These are phyloP conservation scores for Diaporthe sp. DNA, from an alignment of 2,329 filamentous ascomycete genomes.

Conservation along the genomic window DNA sequence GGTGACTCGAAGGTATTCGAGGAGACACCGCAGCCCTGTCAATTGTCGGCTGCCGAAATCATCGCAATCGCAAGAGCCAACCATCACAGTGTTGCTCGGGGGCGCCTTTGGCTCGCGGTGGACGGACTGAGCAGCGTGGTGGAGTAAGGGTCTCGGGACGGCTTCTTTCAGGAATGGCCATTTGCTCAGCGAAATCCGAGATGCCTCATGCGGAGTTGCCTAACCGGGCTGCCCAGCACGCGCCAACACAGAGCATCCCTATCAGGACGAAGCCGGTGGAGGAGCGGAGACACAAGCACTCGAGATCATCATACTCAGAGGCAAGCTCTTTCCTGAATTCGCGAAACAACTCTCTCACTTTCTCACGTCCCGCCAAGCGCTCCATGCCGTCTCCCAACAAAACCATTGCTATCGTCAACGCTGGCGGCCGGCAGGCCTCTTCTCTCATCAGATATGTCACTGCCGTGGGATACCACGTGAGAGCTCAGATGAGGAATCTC, in stretches of 20 bases:
- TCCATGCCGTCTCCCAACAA: slow-evolving; percentile 74
- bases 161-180: slow-evolving; percentile 39
- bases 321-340: slow-evolving; percentile 66
- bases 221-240: slow-evolving; percentile 49
- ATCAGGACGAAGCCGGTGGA: slow-evolving; percentile 41
- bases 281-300: slow-evolving; percentile 68
- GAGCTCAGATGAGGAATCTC: slow-evolving; percentile 89
- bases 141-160: slow-evolving; percentile 12
- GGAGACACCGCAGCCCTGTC: neutral
- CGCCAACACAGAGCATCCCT: slow-evolving; percentile 37
- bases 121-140: neutral
- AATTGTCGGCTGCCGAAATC: neutral
- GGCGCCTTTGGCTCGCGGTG: slow-evolving; percentile 21
- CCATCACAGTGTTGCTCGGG: neutral
- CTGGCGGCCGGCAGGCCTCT: slow-evolving; percentile 93
- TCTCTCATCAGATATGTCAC: slow-evolving; percentile 95
- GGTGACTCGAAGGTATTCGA: neutral
- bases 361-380: slow-evolving; percentile 68
- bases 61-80: neutral
- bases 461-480: slow-evolving; percentile 92
- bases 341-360: slow-evolving; percentile 71
- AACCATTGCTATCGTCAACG: slow-evolving; percentile 95
- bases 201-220: slow-evolving; percentile 49
- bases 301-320: slow-evolving; percentile 72
- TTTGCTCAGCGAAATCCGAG: slow-evolving; percentile 38